Percentiles rank a stretch among this genome's conserved stretches.
Evolutionary conservation across 441 rosid species (phyloP).

Genomic region (Biscutella laevigata): DNA sequence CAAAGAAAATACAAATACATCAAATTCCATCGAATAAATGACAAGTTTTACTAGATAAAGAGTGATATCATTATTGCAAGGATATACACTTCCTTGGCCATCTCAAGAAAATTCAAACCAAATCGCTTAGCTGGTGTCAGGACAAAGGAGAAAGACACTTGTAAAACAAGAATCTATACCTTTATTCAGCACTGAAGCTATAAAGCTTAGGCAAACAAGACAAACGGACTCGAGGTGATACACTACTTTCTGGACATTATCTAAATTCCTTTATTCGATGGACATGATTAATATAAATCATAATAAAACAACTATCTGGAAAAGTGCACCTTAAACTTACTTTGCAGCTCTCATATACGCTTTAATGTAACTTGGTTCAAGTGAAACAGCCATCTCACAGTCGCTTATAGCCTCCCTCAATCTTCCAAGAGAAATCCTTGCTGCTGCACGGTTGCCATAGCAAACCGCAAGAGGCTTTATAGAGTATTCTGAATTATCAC

Average conservation of each 20-base stretch:
- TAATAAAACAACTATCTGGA: conserved; percentile 5
- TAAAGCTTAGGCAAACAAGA: background rate
- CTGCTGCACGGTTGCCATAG: conserved; percentile 73
- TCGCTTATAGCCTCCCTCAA: conserved; percentile 59
- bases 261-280: background rate
- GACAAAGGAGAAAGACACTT: background rate
- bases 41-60: background rate
- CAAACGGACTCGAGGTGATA: background rate
- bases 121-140: background rate
- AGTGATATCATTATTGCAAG: background rate
- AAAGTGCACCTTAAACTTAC: conserved; percentile 30
- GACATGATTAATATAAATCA: background rate
- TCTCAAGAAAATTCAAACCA: background rate
- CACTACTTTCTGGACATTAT: conserved; percentile 3
- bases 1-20: conserved; percentile 6
- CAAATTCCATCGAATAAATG: conserved; percentile 1
- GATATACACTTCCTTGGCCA: background rate
- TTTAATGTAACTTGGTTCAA: conserved; percentile 58
- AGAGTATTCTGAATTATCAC: conserved; percentile 32
- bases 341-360: conserved; percentile 56
- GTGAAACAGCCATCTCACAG: conserved; percentile 46
- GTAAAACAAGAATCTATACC: background rate
- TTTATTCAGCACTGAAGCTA: conserved; percentile 1
- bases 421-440: conserved; percentile 57
- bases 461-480: conserved; percentile 48